phyloP scores from a whole-genome alignment of 495 filamentous ascomycete species.

The Aspergillus wentii region DNA sequence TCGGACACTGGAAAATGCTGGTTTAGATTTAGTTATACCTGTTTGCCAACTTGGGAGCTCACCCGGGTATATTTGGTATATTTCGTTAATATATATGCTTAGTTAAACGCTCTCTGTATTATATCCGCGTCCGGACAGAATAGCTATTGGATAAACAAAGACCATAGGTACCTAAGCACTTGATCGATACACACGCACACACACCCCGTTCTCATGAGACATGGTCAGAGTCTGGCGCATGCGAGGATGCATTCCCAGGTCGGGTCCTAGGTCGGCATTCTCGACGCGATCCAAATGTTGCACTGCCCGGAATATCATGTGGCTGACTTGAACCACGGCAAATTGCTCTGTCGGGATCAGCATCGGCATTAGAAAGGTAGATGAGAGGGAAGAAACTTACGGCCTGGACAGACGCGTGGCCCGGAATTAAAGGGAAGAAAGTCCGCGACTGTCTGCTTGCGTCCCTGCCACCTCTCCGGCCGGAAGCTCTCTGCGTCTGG shows the following conservation, averaged over 20 bases:
- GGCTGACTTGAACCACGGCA: constrained; percentile 78
- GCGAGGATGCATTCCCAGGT: constrained; percentile 20
- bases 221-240: constrained; percentile 32
- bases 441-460: constrained; percentile 34
- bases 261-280: constrained; percentile 28
- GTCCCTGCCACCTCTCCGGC: constrained; percentile 59
- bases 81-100: too few relatives aligned
- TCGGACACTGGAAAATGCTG: too few relatives aligned
- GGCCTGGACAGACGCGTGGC: constrained; percentile 69
- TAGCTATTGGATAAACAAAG: too few relatives aligned
- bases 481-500: constrained; percentile 45
- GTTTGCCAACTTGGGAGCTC: too few relatives aligned
- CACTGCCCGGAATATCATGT: constrained; percentile 65
- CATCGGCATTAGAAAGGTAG: background rate
- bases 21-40: too few relatives aligned
- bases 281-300: constrained; percentile 57
- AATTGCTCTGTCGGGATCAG: constrained; percentile 48
- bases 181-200: constrained; percentile 29
- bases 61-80: too few relatives aligned
- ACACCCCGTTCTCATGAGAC: constrained; percentile 35
- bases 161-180: too few relatives aligned
- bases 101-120: too few relatives aligned
- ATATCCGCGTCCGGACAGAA: too few relatives aligned
- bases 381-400: constrained; percentile 34
- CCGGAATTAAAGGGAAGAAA: constrained; percentile 65